Evolutionary conservation across 2,329 filamentous ascomycete genomes (phyloP).

Genomic region (Talaromyces atroroseus): DNA sequence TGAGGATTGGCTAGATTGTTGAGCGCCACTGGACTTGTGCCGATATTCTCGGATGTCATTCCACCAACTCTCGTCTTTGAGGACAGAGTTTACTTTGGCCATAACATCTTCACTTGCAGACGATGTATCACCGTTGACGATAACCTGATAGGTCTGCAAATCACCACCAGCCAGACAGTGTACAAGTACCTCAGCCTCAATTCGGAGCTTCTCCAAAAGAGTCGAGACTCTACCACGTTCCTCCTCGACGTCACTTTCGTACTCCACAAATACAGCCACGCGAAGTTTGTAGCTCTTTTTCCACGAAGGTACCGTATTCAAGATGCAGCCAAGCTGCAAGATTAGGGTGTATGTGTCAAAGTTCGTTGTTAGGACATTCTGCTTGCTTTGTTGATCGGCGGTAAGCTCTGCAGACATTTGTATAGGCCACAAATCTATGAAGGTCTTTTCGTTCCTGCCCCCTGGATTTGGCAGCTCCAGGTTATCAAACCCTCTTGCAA

Average conservation of each 20-base stretch:
- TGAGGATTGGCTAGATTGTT: slow-evolving; percentile 16
- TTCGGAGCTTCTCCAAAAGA: slow-evolving; percentile 72
- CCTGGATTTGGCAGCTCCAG: slow-evolving; percentile 65
- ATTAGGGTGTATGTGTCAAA: slow-evolving; percentile 91
- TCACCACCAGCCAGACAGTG: slow-evolving; percentile 74
- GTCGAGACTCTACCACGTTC: slow-evolving; percentile 67
- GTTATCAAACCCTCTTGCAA: slow-evolving; percentile 73
- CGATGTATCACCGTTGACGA: slow-evolving; percentile 63
- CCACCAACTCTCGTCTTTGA: slow-evolving; percentile 79
- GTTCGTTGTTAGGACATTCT: slow-evolving; percentile 72
- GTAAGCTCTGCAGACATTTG: slow-evolving; percentile 85
- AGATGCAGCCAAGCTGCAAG: slow-evolving; percentile 75
- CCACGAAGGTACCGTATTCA: slow-evolving; percentile 77
- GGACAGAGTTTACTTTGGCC: slow-evolving; percentile 57
- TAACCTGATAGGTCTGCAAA: slow-evolving; percentile 67
- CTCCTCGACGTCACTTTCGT: slow-evolving; percentile 75
- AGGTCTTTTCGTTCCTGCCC: slow-evolving; percentile 61
- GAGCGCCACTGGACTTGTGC: slow-evolving; percentile 17
- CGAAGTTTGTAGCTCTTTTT: slow-evolving; percentile 66
- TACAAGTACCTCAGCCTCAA: slow-evolving; percentile 71
- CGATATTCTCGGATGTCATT: slow-evolving; percentile 58
- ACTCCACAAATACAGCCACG: slow-evolving; percentile 83
- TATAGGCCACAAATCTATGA: slow-evolving; percentile 85
- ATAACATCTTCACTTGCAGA: slow-evolving; percentile 51
- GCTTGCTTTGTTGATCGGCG: slow-evolving; percentile 57